phyloP scores from a whole-genome alignment of 345 rosid species.

The Carallia pectinifolia region DNA sequence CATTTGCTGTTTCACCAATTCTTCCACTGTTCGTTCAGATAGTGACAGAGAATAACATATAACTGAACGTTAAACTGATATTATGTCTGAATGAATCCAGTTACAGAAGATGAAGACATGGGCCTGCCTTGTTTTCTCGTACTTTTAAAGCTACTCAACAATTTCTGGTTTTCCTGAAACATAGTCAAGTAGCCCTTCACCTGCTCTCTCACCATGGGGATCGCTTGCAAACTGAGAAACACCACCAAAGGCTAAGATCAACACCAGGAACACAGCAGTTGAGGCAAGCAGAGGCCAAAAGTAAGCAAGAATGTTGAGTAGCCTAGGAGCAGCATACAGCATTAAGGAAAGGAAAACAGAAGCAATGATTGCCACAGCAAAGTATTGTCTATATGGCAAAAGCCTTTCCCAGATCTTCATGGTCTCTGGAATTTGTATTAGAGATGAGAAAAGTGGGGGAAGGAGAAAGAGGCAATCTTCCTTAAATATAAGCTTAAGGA shows the following conservation, averaged over 20 bases:
- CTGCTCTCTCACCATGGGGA: conserved; percentile 40
- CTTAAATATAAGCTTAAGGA: not conserved
- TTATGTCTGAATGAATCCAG: too few relatives aligned
- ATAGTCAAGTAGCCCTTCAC: conserved; percentile 61
- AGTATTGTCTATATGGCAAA: conserved; percentile 52
- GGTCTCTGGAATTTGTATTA: conserved; percentile 10
- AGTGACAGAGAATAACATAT: too few relatives aligned
- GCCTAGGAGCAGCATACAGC: conserved; percentile 56
- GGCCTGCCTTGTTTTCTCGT: not conserved
- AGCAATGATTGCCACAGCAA: conserved; percentile 33
- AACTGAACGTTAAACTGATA: too few relatives aligned
- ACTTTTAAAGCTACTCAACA: conserved; percentile 19
- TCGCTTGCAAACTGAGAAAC: conserved; percentile 45
- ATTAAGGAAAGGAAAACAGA: conserved; percentile 32
- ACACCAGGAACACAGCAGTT: conserved; percentile 58
- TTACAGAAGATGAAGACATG: too few relatives aligned
- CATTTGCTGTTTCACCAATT: too few relatives aligned
- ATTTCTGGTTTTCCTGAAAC: conserved; percentile 47
- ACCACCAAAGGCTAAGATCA: conserved; percentile 61
- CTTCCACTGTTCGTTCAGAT: too few relatives aligned
- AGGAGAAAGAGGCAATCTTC: not conserved
- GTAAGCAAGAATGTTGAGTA: conserved; percentile 51
- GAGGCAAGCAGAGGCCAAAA: conserved; percentile 95
- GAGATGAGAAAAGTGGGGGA: not conserved
- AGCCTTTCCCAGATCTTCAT: conserved; percentile 56